Conservation (phyloP, 805 yeast species). For the Yamadazyma nakazawae region DNA sequence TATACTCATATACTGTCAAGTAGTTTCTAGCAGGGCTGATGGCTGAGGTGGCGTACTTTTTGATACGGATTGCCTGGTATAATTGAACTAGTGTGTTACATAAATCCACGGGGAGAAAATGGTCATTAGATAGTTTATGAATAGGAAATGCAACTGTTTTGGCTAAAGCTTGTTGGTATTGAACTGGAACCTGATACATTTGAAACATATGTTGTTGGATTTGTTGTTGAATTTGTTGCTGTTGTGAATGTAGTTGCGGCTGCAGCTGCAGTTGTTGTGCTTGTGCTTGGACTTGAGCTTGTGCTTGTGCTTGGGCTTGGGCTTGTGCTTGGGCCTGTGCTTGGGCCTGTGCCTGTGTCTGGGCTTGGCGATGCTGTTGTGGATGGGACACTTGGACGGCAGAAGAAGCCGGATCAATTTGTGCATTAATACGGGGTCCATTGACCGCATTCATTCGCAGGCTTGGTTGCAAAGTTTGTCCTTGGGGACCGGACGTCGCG, state of each 20-base stretch:
- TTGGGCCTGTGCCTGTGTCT: no score
- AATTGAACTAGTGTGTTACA: conserved; percentile 9
- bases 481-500: neutral
- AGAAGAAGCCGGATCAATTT: neutral
- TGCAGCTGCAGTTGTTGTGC: no score
- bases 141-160: conserved; percentile 11
- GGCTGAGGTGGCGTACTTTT: conserved; percentile 64
- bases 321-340: no score
- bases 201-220: conserved; percentile 1
- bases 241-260: no score
- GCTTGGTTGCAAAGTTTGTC: neutral
- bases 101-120: conserved; percentile 7
- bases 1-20: conserved; percentile 70
- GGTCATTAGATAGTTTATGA: conserved; percentile 8
- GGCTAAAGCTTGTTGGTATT: neutral
- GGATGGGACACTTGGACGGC: no score
- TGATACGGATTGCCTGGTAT: conserved; percentile 24
- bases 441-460: neutral
- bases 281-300: no score
- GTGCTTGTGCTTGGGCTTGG: no score
- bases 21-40: conserved; percentile 64
- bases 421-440: neutral
- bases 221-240: neutral
- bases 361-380: neutral
- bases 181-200: conserved; percentile 1